These are phyloP conservation scores for Colletotrichum caudatum DNA, from an alignment of 2,329 filamentous ascomycete species.

Conservation along the genomic window DNA sequence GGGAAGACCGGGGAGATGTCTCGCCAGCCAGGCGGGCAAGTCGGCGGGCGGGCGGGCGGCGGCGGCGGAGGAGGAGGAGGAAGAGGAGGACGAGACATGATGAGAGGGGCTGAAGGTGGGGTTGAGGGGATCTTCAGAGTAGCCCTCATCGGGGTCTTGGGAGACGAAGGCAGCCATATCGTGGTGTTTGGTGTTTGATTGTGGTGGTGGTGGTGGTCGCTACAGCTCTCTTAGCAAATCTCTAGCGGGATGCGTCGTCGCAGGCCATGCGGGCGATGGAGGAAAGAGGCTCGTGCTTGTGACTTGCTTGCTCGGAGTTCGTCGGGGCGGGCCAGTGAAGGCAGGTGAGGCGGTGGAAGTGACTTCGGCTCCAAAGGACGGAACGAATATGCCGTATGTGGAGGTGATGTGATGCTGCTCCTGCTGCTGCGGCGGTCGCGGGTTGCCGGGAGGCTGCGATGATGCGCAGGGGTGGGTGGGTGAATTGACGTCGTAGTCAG, in stretches of 20 bases:
- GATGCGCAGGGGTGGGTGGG: background rate
- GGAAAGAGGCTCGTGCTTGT: conserved; percentile 31
- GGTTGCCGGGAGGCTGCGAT: background rate
- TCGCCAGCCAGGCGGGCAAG: conserved; percentile 62
- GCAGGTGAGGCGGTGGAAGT: background rate
- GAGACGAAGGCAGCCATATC: conserved; percentile 49
- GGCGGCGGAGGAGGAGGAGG: conserved; percentile 43
- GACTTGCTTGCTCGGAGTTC: conserved; percentile 10
- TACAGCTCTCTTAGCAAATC: conserved; percentile 19
- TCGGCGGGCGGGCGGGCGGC: conserved; percentile 53
- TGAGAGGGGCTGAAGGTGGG: conserved; percentile 51
- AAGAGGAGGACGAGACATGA: conserved; percentile 45
- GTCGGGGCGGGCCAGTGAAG: too few relatives aligned
- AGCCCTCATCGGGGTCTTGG: conserved; percentile 83
- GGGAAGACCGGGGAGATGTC: conserved; percentile 63
- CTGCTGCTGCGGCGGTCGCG: background rate
- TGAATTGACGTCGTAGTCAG: background rate
- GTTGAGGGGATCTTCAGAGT: conserved; percentile 79
- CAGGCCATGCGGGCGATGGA: conserved; percentile 31
- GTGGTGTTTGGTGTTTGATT: background rate
- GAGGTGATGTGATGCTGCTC: background rate
- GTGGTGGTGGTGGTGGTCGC: conserved; percentile 10
- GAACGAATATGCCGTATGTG: background rate
- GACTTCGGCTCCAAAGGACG: background rate
- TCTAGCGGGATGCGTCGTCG: conserved; percentile 23